phyloP scores from a whole-genome alignment of 192 early-diverging fungal genomes.

The Coemansia sp. region DNA sequence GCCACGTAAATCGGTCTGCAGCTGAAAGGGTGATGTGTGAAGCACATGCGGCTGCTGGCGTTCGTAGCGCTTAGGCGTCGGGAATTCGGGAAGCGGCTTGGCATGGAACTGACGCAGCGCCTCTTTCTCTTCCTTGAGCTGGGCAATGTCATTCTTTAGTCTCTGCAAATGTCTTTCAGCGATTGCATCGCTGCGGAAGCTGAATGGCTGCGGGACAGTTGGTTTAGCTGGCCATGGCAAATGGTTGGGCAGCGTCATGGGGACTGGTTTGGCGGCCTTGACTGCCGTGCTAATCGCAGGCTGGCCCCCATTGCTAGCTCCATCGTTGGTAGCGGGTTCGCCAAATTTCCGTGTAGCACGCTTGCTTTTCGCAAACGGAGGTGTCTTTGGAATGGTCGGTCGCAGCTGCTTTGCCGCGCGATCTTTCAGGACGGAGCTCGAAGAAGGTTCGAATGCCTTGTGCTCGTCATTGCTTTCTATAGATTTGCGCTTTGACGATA shows the following conservation, averaged over 20 bases:
- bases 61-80: conserved; percentile 47
- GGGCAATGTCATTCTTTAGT: conserved; percentile 51
- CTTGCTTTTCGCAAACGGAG: conserved; percentile 45
- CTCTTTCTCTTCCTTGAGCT: conserved; percentile 48
- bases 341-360: no score
- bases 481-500: conserved; percentile 22
- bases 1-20: conserved; percentile 56
- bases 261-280: no score
- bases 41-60: conserved; percentile 32
- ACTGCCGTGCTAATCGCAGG: no score
- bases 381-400: conserved; percentile 39
- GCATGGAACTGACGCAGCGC: conserved; percentile 53
- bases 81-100: conserved; percentile 53
- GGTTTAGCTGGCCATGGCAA: conserved; percentile 32
- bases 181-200: conserved; percentile 61
- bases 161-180: conserved; percentile 53
- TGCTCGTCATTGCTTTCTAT: no score
- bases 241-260: no score
- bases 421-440: no score
- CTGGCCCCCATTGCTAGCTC: no score
- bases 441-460: no score
- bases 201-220: conserved; percentile 48
- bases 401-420: conserved; percentile 16
- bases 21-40: conserved; percentile 57
- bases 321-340: no score